These are phyloP conservation scores for Phalaenopsis hybrid DNA, from an alignment of 116 monocot genomes.

Conservation along the genomic window DNA sequence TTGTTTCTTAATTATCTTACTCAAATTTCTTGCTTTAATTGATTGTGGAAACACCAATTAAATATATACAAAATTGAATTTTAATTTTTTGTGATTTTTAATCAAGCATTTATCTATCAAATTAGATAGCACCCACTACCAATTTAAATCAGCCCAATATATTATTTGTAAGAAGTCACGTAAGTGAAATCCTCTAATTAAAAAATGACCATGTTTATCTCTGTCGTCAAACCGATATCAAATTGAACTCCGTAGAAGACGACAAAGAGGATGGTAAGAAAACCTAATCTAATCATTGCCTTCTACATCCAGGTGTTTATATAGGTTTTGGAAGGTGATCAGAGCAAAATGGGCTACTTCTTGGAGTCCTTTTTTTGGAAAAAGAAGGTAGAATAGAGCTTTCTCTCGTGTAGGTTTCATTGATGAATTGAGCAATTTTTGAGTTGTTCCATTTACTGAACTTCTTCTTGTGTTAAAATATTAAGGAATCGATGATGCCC, in stretches of 20 bases:
- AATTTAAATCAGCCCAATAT: too few species aligned
- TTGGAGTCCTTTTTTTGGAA: neutral
- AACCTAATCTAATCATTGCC: neutral
- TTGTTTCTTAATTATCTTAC: too few species aligned
- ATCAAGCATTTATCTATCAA: too few species aligned
- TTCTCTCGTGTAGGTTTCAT: neutral
- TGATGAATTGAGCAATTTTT: neutral
- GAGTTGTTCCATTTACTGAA: neutral
- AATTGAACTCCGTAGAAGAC: neutral
- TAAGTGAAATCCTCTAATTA: too few species aligned
- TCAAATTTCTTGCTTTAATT: too few species aligned
- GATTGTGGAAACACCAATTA: too few species aligned
- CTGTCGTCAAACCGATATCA: neutral
- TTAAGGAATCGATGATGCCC: neutral
- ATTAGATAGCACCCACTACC: too few species aligned
- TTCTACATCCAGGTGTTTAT: neutral
- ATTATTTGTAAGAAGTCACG: too few species aligned
- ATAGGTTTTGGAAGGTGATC: neutral
- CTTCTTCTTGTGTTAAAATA: neutral
- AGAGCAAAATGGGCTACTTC: conserved; percentile 1
- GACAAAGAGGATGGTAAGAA: neutral
- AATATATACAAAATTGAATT: too few species aligned
- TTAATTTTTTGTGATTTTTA: too few species aligned
- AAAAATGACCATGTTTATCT: neutral
- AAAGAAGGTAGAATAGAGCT: neutral